Base-by-base conservation (phyloP, 176 grass and related monocot genomes). In the Oryza coarctata region DNA sequence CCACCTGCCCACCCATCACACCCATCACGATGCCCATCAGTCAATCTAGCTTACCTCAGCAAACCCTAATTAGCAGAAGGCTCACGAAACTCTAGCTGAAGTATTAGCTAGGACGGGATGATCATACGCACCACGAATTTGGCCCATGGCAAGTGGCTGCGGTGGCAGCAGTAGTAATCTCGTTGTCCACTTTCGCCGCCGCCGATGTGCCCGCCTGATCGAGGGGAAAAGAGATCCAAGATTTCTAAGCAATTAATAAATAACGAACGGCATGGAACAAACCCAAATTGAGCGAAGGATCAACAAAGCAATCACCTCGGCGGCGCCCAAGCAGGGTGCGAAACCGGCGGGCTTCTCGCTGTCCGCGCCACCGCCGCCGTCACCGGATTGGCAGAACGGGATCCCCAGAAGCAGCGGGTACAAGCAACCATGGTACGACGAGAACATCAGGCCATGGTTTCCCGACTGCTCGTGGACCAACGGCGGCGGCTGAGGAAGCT, bases 401-500 rank as follows among this genome's bases (percentile, higher is more conserved):
- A 86, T 83, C 38, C 84, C 88, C 5, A 84, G 79, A 15, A 86
- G 84, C 20, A 90, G 68, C 61, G 84, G 88, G 39, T 90, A 90
- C 45, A 90, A 26, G 49, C 69, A 25, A 0, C 65, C 47, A 33
- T 82, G 73, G 45, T 78, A 67, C 12, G 84, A 73, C 17, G 79
- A 73, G 49, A 86, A 70, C 84, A 86, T 78, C 62, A 83, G 17
- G 73, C 44, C 88, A 78, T 78, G 88, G 74, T 66, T n/a, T 74
- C 36, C 66, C 88, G 2, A 62, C 27, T 82, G 79, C 7, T 83
- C 88, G 20, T 90, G 84, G 47, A 69, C 69, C 68, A 79, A 14
- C 29, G 74, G 88, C 88, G 84, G 88, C 88, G 86, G 78, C 74
- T 90, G 84, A 74, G 78, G 63, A 75, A 68, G 80, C 74, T 70